Evolutionary conservation across 148 eudicot species (phyloP), one percentile per base, ranked within the genome.

Genomic region (Rhododendron kiyosumense): DNA sequence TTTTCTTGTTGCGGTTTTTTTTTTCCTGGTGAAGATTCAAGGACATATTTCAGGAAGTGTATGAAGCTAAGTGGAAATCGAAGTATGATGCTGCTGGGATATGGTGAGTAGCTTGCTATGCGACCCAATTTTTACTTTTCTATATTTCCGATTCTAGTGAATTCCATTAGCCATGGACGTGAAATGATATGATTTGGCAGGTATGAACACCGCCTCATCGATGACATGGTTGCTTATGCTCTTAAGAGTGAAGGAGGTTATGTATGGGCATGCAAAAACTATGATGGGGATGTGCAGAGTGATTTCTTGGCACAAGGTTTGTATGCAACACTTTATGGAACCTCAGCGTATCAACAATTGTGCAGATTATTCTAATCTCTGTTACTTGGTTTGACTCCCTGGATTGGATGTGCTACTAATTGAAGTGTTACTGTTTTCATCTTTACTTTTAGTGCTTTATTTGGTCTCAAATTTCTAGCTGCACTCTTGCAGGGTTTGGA

Each of bases 241-340:
- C 93, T 94, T 81, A 94, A 94, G 92, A 94, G 95, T 36, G 97
- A 94, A 18, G 97, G 94, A 69, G 97, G 91, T 85, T 94, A 94
- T 87, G 96, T 93, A 59, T 94, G 97, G 97, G 97, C 97, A 63
- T 94, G 95, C 95, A 94, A 94, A 79, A 94, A 94, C 89, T 94
- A 94, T 87, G 97, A 94, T 85, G 97, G 97, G 22, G 95, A 94
- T 88, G 97, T 94, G 85, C 97, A 94, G 89, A 94, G 97, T 88
- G 97, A 93, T 90, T 89, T 94, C 76, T 87, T 94, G 81, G 97
- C 97, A 38, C 97, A 94, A 92, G 97, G 97, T 93, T 30, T 71
- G 89, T 84, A 24, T 59, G 15, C 38, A 9, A 28, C 46, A 26
- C 48, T 83, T 87, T 7, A 1, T 24, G 75, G 75, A 14, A n/a